Evolutionary conservation across 164 flowering plant genomes (phyloP).

Genomic region (Magnolia officinalis): DNA sequence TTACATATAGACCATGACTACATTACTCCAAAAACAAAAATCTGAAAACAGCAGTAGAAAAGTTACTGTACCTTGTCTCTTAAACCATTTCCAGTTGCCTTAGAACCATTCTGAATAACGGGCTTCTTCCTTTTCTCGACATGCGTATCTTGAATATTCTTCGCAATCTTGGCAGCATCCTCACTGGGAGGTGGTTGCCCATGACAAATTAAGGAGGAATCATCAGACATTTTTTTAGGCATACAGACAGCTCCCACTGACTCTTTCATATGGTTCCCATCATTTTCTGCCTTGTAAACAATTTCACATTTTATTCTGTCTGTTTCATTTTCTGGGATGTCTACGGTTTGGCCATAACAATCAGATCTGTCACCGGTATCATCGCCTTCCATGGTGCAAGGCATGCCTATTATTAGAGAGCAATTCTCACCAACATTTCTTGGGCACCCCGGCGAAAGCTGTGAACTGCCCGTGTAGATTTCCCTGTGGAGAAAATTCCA

Average conservation of each 20-base stretch:
- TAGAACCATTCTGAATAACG: constrained; percentile 9
- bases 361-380: constrained; percentile 3
- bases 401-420: constrained; percentile 10
- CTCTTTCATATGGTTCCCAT: constrained; percentile 3
- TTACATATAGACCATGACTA: too few species aligned
- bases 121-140: constrained; percentile 3
- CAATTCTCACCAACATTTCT: constrained; percentile 10
- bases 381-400: not conserved
- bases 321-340: not conserved
- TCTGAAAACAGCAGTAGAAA: not conserved
- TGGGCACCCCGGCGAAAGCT: constrained; percentile 8
- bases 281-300: constrained; percentile 12
- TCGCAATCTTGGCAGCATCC: constrained; percentile 3
- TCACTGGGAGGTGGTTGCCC: not conserved
- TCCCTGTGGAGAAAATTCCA: constrained; percentile 24
- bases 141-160: constrained; percentile 2
- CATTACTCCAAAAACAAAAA: not conserved
- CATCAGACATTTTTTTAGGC: constrained; percentile 9
- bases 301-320: constrained; percentile 5
- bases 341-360: not conserved
- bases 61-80: constrained; percentile 12
- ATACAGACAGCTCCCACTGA: constrained; percentile 5
- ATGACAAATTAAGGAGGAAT: not conserved
- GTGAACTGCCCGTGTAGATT: constrained; percentile 3
- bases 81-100: constrained; percentile 11